phyloP scores from a whole-genome alignment of 2,329 filamentous ascomycete species.

The Stagonosporopsis rhizophila region DNA sequence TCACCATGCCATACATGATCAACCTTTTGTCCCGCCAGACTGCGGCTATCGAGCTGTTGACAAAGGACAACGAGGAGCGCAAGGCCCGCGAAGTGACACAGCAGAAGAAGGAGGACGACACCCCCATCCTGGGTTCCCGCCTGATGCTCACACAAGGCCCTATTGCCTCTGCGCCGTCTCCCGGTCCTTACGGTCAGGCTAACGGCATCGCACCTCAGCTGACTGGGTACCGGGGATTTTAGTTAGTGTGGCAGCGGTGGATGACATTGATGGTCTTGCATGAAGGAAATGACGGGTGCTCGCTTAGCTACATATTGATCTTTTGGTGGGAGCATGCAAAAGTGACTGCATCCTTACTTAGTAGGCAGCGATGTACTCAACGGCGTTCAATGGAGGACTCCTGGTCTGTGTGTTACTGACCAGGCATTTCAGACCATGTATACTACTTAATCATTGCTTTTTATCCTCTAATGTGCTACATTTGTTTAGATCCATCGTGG shows the following conservation, averaged over 20 bases:
- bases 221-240: slow-evolving; percentile 64
- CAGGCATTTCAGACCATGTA: slow-evolving; percentile 31
- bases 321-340: slow-evolving; percentile 36
- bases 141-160: slow-evolving; percentile 97
- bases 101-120: slow-evolving; percentile 90
- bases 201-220: slow-evolving; percentile 91
- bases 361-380: slow-evolving; percentile 36
- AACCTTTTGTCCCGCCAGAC: slow-evolving; percentile 94
- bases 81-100: slow-evolving; percentile 75
- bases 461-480: not conserved
- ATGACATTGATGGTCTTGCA: slow-evolving; percentile 12
- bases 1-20: slow-evolving; percentile 99
- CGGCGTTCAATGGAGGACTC: slow-evolving; percentile 37
- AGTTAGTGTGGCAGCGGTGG: slow-evolving; percentile 7
- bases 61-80: slow-evolving; percentile 95
- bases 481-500: not conserved
- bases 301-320: slow-evolving; percentile 35
- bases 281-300: slow-evolving; percentile 12
- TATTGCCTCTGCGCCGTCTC: slow-evolving; percentile 62
- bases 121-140: slow-evolving; percentile 88
- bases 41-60: slow-evolving; percentile 80
- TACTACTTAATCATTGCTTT: slow-evolving; percentile 32
- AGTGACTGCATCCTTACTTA: slow-evolving; percentile 25
- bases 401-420: slow-evolving; percentile 24
- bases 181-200: slow-evolving; percentile 75